A percentile compares a stretch with the other conserved stretches of the same genome.
phyloP scores from a whole-genome alignment of 192 early-diverging fungal species.

The Powellomyces hirtus region DNA sequence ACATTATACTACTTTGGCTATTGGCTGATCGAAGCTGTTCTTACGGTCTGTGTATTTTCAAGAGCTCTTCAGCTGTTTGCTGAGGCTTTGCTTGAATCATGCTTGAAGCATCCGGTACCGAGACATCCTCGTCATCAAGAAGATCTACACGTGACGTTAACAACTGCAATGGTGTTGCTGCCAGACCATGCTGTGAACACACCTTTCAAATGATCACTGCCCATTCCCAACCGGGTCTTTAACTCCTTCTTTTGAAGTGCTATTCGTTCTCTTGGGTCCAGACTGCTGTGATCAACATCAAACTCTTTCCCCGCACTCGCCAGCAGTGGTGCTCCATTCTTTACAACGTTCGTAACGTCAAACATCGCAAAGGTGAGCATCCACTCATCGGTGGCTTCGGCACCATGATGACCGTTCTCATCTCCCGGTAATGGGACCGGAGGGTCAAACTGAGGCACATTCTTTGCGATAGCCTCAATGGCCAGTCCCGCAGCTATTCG shows the following conservation, averaged over 20 bases:
- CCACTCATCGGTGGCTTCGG: conserved; percentile 5
- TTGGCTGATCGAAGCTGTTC: too few species aligned
- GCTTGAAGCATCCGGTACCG: not conserved
- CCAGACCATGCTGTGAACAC: conserved; percentile 52
- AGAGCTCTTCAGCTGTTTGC: conserved; percentile 9
- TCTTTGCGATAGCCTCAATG: conserved; percentile 83
- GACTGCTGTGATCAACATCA: conserved; percentile 68
- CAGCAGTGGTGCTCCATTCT: conserved; percentile 74
- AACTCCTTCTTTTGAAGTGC: conserved; percentile 80
- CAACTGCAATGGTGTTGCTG: not conserved
- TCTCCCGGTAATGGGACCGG: conserved; percentile 3
- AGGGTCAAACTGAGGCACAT: conserved; percentile 81
- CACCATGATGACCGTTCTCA: not conserved
- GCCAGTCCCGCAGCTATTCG: conserved; percentile 92
- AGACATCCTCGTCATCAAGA: conserved; percentile 77
- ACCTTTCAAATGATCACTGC: conserved; percentile 86
- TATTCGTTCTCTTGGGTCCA: conserved; percentile 81
- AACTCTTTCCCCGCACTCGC: conserved; percentile 91
- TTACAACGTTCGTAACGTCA: conserved; percentile 78
- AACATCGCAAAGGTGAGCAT: conserved; percentile 69
- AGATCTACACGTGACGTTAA: conserved; percentile 50
- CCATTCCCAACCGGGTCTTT: conserved; percentile 79
- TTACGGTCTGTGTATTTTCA: not conserved
- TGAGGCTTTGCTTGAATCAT: not conserved
- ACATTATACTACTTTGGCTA: not conserved